Evolutionary conservation across 225 moss, liverwort and hornwort species (phyloP), one percentile per base, ranked within the genome.

Genomic region (Takakia lepidozioides): DNA sequence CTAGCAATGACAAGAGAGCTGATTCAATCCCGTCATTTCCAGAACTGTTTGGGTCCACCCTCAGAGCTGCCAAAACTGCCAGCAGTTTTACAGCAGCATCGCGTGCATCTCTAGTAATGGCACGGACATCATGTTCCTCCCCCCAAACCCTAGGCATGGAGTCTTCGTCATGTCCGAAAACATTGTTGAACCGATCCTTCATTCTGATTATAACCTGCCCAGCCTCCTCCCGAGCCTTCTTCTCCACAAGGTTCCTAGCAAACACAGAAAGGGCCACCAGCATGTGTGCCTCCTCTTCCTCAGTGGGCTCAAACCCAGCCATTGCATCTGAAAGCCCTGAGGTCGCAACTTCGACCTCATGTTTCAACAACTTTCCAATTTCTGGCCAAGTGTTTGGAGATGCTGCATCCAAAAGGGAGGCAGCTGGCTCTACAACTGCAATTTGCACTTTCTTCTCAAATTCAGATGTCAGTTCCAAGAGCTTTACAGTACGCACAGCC

Each of bases 91-190:
- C 36, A 39, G 71, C 66, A 24, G 80, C 51, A 39, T 56, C 58
- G 4, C 98, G 83, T 3, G 98, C 98, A 19, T 87, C 78, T 57
- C 66, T 91, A 23, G 98, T 91, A 11, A 98, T 81, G 5, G 87
- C 63, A 9, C 91, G 87, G 20, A 98, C 71, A 42, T 98, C 91
- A 29, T 98, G 91, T 38, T 87, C 87, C 13, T 81, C 91, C 24
- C 91, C 82, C 98, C 98, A 98, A 16, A 91, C 76, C 53, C 91
- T 85, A 0, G 90, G 91, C 58, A 98, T 66, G 48, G 73, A 67
- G 3, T 98, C 98, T 2, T 75, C 65, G 52, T 98, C 98, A 20
- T 98, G 98, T 51, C 87, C 91, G 49, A 98, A 98, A 50, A 75
- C 77, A 27, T 46, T 81, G 0, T 80, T 70, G 30, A 98, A 98